These are phyloP conservation scores for Colletotrichum sp. DNA, from an alignment of 2,329 filamentous ascomycete genomes.

Conservation along the genomic window DNA sequence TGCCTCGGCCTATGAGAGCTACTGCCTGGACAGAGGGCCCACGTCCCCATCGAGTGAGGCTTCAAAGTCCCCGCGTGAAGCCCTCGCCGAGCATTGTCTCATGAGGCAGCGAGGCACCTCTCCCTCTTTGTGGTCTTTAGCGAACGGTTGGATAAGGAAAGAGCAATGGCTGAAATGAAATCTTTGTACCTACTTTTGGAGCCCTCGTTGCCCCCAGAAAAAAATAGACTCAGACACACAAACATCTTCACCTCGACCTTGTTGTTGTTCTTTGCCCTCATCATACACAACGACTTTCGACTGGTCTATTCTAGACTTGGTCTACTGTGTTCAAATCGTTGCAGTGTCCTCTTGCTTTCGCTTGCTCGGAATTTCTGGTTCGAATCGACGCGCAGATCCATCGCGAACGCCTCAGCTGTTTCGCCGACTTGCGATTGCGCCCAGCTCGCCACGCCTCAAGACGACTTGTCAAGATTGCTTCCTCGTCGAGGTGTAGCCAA, in stretches of 20 bases:
- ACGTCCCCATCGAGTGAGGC: neutral
- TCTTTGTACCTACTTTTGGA: neutral
- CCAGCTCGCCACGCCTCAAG: neutral
- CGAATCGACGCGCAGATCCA: neutral
- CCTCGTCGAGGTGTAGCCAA: neutral
- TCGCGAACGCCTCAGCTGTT: neutral
- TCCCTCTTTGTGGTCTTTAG: neutral
- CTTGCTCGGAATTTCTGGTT: neutral
- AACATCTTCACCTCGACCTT: neutral
- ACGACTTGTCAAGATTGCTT: neutral
- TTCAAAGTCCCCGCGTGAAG: neutral
- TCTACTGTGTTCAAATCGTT: neutral
- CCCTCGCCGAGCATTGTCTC: neutral
- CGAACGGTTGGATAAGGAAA: neutral
- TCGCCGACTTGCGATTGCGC: neutral
- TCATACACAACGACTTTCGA: no score
- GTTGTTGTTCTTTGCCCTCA: neutral
- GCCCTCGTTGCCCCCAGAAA: neutral
- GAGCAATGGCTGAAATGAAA: neutral
- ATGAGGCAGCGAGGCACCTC: neutral
- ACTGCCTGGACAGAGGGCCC: rapidly evolving
- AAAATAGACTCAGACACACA: neutral
- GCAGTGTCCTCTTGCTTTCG: neutral
- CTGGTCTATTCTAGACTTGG: neutral
- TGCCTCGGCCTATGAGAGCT: no score